A percentile compares a stretch with the other conserved stretches of the same genome.
Conservation (phyloP, 2,329 filamentous ascomycete species). For the Emericellopsis atlantica region DNA sequence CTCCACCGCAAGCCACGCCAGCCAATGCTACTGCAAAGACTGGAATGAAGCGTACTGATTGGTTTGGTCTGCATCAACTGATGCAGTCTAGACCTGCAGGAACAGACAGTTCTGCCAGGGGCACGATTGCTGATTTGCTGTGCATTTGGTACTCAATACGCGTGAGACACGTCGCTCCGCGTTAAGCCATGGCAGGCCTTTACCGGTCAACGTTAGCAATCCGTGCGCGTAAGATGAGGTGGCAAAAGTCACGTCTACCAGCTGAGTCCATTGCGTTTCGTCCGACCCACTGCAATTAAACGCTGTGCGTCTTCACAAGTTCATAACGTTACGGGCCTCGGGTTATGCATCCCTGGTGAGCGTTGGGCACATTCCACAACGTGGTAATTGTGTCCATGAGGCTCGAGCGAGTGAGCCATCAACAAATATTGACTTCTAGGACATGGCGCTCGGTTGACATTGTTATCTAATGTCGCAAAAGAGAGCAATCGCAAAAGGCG, state of each 20-base stretch:
- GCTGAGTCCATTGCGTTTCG: not conserved
- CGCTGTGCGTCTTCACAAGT: not conserved
- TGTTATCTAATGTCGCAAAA: too few species aligned
- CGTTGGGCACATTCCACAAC: too few species aligned
- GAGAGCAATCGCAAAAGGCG: too few species aligned
- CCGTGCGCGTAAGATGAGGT: not conserved
- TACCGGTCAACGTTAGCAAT: too few species aligned
- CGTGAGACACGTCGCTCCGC: not conserved
- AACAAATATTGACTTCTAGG: too few species aligned
- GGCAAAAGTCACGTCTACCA: not conserved
- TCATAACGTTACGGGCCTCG: too few species aligned
- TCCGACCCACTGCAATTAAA: constrained; percentile 5
- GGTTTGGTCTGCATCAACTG: constrained; percentile 3
- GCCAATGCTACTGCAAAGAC: constrained; percentile 10
- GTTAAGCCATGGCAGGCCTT: not conserved
- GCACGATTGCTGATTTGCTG: not conserved
- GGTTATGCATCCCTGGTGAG: too few species aligned
- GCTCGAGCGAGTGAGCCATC: too few species aligned
- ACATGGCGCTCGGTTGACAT: too few species aligned
- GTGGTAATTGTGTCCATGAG: too few species aligned
- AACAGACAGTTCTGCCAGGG: constrained; percentile 1
- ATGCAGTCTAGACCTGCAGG: constrained; percentile 3
- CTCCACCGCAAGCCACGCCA: constrained; percentile 9
- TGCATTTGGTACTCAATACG: not conserved
- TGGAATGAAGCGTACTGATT: constrained; percentile 14